Evolutionary conservation across 345 rosid genomes (phyloP), one percentile per base, ranked within the genome.

Genomic region (Aquilaria sinensis): DNA sequence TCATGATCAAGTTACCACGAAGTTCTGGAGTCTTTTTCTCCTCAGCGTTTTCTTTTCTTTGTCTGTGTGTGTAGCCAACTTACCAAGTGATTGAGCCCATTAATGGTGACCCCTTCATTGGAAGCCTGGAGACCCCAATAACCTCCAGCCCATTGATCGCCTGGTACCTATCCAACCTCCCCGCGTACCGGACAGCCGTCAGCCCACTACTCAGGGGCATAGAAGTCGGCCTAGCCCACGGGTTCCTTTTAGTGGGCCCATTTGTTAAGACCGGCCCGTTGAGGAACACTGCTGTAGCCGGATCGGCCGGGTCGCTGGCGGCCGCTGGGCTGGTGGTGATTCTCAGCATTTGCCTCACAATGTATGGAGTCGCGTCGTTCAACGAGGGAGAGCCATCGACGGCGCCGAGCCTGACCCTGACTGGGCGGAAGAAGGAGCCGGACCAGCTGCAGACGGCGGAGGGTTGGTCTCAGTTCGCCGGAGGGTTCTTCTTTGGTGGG

Each of bases 401-500:
- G 0, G 99, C 97, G 0, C 96, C 97, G 0, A 41, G 84, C 53
- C 76, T 94, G 55, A 94, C 99, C 31, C 67, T 94, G 83, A 94
- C 95, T 0, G 97, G 96, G 5, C 72, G 99, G 78, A 88, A 90
- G 90, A 94, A 94, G 85, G 81, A 71, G 76, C 96, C 99, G 13
- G 96, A 94, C 61, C 90, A 82, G 82, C 64, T 94, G 72, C 99
- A 90, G 75, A 94, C 99, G 0, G 87, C 97, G 0, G 96, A 94
- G 2, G 97, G 97, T 29, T 90, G 97, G 99, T 82, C 88, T 51
- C 88, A 90, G 79, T 94, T 94, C 82, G 71, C 67, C 1, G 97
- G 95, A 15, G 96, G 99, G 45, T 94, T 94, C 90, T 90, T 90
- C 76, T 88, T 90, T 52, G 99, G 97, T 34, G 99, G 99, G 11